Conservation (phyloP, 1,284 basidiomycete genomes). For the Inonotus obliquus region DNA sequence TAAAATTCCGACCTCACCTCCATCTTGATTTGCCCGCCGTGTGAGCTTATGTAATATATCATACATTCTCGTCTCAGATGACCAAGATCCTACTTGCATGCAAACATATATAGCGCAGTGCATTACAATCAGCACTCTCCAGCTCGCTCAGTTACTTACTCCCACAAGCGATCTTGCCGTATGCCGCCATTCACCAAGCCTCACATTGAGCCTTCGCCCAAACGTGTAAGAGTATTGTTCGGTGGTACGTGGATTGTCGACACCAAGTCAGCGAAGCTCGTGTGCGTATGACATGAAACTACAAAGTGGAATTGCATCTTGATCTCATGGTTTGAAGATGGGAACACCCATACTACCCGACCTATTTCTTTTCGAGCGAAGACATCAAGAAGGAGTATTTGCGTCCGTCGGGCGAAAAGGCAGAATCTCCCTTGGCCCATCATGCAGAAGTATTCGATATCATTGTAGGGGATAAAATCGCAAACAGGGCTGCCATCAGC, state of each 20-base stretch:
- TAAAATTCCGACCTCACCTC: too few species aligned
- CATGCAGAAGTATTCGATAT: constrained; percentile 39
- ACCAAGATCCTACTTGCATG: too few species aligned
- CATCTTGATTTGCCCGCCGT: too few species aligned
- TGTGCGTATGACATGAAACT: constrained; percentile 37
- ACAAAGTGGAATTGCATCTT: not conserved
- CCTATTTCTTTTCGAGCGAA: constrained; percentile 45
- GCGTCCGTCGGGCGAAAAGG: constrained; percentile 25
- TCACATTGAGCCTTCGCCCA: constrained; percentile 40
- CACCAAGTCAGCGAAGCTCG: constrained; percentile 48
- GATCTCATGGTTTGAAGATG: constrained; percentile 36
- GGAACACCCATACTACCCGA: constrained; percentile 48
- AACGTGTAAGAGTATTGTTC: constrained; percentile 51
- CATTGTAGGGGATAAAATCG: constrained; percentile 36
- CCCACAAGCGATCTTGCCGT: constrained; percentile 2
- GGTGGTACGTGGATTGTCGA: constrained; percentile 50
- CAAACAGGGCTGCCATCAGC: constrained; percentile 37
- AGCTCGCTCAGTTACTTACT: not conserved
- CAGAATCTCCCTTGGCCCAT: constrained; percentile 27
- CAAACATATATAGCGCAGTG: too few species aligned
- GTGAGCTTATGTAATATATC: too few species aligned
- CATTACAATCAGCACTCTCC: too few species aligned
- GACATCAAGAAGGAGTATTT: constrained; percentile 42
- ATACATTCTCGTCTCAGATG: too few species aligned
- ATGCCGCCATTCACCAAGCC: constrained; percentile 35